A percentile compares a stretch with the other conserved stretches of the same genome.
Conservation (phyloP, 345 rosid species). For the Boechera divaricarpa region DNA sequence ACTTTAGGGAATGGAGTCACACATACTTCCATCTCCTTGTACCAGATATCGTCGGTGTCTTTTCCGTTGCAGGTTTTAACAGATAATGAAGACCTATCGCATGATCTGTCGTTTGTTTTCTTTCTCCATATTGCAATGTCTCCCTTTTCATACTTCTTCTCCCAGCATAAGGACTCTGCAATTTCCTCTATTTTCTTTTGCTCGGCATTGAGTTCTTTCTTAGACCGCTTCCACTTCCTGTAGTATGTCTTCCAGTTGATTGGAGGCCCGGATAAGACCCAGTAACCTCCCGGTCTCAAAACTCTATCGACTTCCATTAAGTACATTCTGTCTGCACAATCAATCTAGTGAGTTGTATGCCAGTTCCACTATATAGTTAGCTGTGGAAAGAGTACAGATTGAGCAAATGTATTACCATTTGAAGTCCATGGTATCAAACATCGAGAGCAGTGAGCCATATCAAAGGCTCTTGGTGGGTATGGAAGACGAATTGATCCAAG, state of each 20-base stretch:
- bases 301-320: conserved; percentile 78
- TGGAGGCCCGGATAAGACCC: conserved; percentile 75
- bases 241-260: conserved; percentile 61
- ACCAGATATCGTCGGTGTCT: conserved; percentile 68
- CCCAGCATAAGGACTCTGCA: conserved; percentile 75
- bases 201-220: conserved; percentile 62
- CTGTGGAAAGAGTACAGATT: background rate
- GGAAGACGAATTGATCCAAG: conserved; percentile 68
- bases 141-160: conserved; percentile 68
- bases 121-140: conserved; percentile 73
- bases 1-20: conserved; percentile 65
- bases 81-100: conserved; percentile 43
- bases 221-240: conserved; percentile 61
- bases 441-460: conserved; percentile 62
- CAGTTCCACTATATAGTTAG: background rate
- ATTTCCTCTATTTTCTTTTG: conserved; percentile 64
- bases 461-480: conserved; percentile 53
- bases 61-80: conserved; percentile 50
- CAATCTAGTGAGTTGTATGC: background rate
- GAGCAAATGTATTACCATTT: conserved; percentile 53
- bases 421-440: conserved; percentile 73
- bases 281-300: conserved; percentile 74
- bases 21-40: conserved; percentile 72
- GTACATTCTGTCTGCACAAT: conserved; percentile 64
- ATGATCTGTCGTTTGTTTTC: conserved; percentile 54